A percentile compares a stretch with the other conserved stretches of the same genome.
phyloP scores from a whole-genome alignment of 495 filamentous ascomycete genomes.

The Neurospora tetraspora region DNA sequence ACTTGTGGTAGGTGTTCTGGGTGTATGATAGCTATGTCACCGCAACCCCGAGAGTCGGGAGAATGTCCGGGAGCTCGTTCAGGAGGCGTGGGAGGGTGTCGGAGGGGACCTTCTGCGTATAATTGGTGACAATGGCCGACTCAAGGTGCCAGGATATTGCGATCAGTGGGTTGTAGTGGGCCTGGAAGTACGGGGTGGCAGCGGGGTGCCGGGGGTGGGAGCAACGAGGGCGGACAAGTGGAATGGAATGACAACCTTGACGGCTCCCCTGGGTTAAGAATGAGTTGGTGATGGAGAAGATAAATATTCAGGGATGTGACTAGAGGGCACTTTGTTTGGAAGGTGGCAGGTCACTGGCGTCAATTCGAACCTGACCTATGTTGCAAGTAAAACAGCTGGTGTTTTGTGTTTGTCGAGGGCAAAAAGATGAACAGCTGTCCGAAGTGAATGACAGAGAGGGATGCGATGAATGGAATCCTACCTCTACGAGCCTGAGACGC shows the following conservation, averaged over 20 bases:
- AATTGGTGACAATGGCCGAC: background rate
- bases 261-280: background rate
- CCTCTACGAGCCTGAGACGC: background rate
- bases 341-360: background rate
- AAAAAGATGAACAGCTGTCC: background rate
- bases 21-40: background rate
- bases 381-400: background rate
- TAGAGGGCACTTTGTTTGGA: background rate
- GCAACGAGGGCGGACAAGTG: background rate
- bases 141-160: background rate
- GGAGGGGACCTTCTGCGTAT: background rate
- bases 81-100: background rate
- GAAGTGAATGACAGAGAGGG: background rate
- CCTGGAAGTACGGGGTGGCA: background rate
- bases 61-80: background rate
- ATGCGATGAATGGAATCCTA: background rate
- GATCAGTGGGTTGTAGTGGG: background rate
- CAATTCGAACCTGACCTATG: background rate
- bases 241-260: background rate
- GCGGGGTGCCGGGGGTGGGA: background rate
- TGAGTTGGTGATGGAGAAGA: background rate
- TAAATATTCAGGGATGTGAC: background rate
- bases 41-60: background rate
- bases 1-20: background rate
- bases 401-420: background rate